Evolutionary conservation across 345 rosid genomes (phyloP).

Genomic region (Draba incana): DNA sequence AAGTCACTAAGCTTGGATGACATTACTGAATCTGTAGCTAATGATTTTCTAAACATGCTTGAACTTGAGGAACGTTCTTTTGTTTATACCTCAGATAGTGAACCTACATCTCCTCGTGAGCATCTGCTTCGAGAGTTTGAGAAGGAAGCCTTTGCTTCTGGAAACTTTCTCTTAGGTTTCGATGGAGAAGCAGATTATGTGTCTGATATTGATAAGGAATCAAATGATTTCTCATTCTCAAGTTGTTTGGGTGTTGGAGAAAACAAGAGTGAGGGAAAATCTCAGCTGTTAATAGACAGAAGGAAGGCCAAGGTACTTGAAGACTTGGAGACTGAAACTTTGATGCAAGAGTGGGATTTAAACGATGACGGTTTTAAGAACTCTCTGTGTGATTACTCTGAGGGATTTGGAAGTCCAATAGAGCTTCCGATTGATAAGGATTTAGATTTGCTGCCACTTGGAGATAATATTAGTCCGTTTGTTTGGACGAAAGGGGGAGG

Average conservation of each 20-base stretch:
- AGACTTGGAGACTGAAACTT: constrained; percentile 72
- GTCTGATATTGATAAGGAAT: constrained; percentile 37
- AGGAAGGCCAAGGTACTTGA: constrained; percentile 59
- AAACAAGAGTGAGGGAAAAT: constrained; percentile 42
- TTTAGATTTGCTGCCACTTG: constrained; percentile 50
- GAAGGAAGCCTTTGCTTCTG: constrained; percentile 62
- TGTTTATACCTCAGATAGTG: constrained; percentile 48
- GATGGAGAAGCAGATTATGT: constrained; percentile 37
- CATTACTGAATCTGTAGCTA: constrained; percentile 61
- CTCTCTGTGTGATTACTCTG: constrained; percentile 48
- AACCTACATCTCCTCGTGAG: constrained; percentile 83
- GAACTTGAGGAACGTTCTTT: constrained; percentile 51
- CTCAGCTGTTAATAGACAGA: constrained; percentile 48
- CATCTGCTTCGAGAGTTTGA: constrained; percentile 74
- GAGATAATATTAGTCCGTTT: constrained; percentile 54
- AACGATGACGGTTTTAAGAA: constrained; percentile 55
- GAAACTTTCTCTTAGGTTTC: constrained; percentile 47
- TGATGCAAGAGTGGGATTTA: constrained; percentile 64
- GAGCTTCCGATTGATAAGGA: constrained; percentile 48
- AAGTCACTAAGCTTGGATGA: constrained; percentile 69
- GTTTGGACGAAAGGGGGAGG: constrained; percentile 56
- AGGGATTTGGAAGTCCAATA: constrained; percentile 91
- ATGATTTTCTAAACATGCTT: constrained; percentile 71
- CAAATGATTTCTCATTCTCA: constrained; percentile 48
- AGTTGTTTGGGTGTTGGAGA: constrained; percentile 43